Evolutionary conservation across 2,329 filamentous ascomycete genomes (phyloP).

Genomic region (Fusarium keratoplasticum): DNA sequence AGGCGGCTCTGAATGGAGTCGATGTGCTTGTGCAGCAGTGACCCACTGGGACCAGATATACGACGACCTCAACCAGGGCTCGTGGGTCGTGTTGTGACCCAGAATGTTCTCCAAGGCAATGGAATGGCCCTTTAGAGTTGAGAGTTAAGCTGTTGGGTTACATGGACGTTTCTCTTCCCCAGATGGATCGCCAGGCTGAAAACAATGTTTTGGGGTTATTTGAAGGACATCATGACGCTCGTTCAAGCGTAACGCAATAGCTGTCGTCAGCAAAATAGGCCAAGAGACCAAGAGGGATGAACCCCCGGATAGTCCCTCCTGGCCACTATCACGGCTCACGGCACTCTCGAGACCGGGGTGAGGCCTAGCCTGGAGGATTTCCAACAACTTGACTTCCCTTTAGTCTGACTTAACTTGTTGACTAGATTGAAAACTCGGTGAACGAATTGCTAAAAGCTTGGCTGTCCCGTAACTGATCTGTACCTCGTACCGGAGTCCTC

Average conservation of each 20-base stretch:
- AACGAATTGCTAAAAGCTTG: neutral
- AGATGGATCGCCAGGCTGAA: neutral
- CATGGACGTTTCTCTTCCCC: neutral
- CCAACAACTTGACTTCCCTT: neutral
- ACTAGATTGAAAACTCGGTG: neutral
- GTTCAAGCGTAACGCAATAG: neutral
- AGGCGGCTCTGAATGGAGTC: neutral
- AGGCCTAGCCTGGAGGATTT: neutral
- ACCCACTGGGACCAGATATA: neutral
- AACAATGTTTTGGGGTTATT: neutral
- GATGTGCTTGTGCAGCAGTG: neutral
- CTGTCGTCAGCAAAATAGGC: neutral
- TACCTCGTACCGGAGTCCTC: conserved; percentile 14
- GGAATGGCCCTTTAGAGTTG: neutral
- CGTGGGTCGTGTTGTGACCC: neutral
- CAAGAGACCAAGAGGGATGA: neutral
- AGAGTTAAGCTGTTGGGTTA: neutral
- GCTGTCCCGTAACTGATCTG: neutral
- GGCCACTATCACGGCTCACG: neutral
- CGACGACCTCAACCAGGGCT: neutral
- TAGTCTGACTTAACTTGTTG: neutral
- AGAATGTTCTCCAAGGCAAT: neutral
- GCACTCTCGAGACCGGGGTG: neutral
- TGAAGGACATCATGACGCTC: neutral
- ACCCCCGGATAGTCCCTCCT: neutral